Base-by-base conservation (phyloP, 495 filamentous ascomycete species). In the Penicillium riverlandense region DNA sequence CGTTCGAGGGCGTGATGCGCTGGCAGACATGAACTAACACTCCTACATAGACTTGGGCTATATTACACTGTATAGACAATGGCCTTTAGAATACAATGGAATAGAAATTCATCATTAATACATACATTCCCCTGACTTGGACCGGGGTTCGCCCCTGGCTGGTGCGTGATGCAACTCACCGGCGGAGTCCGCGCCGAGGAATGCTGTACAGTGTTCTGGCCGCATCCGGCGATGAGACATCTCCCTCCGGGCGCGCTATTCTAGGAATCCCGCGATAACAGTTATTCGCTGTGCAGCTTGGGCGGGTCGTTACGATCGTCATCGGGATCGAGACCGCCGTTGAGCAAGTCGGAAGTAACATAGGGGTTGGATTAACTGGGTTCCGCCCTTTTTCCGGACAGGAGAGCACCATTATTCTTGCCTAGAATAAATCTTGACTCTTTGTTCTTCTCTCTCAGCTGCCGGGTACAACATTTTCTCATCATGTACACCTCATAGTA, bases 1-100 rank as follows among this genome's bases (percentile, higher is more conserved):
- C 86, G 31, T 96, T 95, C 72, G 91, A 98, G 65, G 87, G 80
- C 8, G 88, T 85, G 41, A 94, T 96, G 90, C 77, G 90, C 53
- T 67, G 70, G 38, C 68, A 96, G 61, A 84, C 85, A 12, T 70
- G 47, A 58, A 16, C 42, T 16, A 41, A 7, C 30, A 11, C 28
- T 38, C 29, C 34, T 39, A 35, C 9, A n/a, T 8, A 28, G 9
- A 45, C 35, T 16, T 22, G 22, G 4, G 6, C 2, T 22, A 16
- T 22, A 22, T 22, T 4, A 22, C 22, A 22, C 22, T 22, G 22
- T 22, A 22, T 22, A 22, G 2, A 49, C 30, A 37, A 31, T 40
- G 36, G 13, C 39, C 22, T 32, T 8, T 22, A 29, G 2, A 8
- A 16, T 42, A 8, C 7, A 28, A 33, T 38, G 29, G 11, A 37